Percentiles rank a stretch among this genome's conserved stretches.
Conservation (phyloP, 768 basidiomycete genomes). For the Trametes cinnabarina region DNA sequence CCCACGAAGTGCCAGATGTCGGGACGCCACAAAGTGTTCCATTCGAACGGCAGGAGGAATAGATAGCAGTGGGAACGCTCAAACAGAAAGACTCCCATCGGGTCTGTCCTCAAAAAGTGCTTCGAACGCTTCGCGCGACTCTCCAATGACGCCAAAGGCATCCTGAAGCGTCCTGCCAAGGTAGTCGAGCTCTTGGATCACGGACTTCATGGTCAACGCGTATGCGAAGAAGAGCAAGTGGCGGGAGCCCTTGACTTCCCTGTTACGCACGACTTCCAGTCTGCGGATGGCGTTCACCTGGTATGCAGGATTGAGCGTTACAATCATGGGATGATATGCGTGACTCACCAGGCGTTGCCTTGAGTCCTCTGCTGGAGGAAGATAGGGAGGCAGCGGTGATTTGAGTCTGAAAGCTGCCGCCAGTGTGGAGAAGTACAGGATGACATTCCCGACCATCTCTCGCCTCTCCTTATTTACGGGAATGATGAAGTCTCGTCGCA, state of each 20-base stretch:
- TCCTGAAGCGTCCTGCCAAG: constrained; percentile 81
- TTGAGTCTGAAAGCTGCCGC: constrained; percentile 81
- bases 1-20: too few species aligned
- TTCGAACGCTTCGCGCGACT: constrained; percentile 80
- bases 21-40: too few species aligned
- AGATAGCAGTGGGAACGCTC: not conserved
- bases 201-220: constrained; percentile 90
- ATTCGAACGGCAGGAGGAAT: too few species aligned
- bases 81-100: not conserved
- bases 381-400: constrained; percentile 91
- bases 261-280: constrained; percentile 84
- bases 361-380: constrained; percentile 89
- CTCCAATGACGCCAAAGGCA: constrained; percentile 91
- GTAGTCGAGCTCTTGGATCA: constrained; percentile 83
- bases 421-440: constrained; percentile 82
- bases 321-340: not conserved
- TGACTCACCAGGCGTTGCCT: constrained; percentile 68
- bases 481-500: constrained; percentile 82
- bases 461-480: constrained; percentile 87
- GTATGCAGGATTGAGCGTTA: not conserved
- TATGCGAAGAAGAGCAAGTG: constrained; percentile 95
- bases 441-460: constrained; percentile 94
- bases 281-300: constrained; percentile 81
- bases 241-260: constrained; percentile 76
- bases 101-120: constrained; percentile 50